Evolutionary conservation across 2,329 filamentous ascomycete genomes (phyloP).

Genomic region (Penicillium digitatum): DNA sequence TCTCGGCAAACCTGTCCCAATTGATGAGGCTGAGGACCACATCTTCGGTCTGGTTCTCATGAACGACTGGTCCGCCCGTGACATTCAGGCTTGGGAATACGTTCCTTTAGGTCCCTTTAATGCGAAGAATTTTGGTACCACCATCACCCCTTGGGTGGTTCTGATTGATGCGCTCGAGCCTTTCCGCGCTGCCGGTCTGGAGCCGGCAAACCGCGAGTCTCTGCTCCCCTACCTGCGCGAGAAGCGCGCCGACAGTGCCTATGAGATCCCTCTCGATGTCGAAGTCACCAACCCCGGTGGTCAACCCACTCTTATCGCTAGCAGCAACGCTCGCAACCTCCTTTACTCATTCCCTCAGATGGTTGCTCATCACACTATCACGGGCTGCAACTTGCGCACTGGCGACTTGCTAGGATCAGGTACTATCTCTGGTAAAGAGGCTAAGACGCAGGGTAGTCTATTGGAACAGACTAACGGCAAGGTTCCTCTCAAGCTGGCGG

Average conservation of each 20-base stretch:
- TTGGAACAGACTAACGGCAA: conserved; percentile 72
- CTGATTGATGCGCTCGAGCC: conserved; percentile 70
- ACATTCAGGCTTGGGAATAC: conserved; percentile 82
- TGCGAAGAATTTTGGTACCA: conserved; percentile 76
- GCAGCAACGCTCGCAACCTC: conserved; percentile 61
- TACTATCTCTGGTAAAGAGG: conserved; percentile 65
- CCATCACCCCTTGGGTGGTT: conserved; percentile 75
- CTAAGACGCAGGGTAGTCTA: conserved; percentile 62
- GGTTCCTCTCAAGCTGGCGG: conserved; percentile 56
- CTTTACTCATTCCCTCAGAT: conserved; percentile 83
- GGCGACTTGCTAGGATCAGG: conserved; percentile 75
- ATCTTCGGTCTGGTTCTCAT: conserved; percentile 77
- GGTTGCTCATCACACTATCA: conserved; percentile 73
- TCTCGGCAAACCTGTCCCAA: conserved; percentile 60
- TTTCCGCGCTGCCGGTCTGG: conserved; percentile 55
- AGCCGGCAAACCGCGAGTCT: conserved; percentile 50
- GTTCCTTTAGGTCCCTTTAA: conserved; percentile 79
- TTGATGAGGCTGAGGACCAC: conserved; percentile 63
- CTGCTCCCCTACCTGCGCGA: conserved; percentile 64
- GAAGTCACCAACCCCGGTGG: conserved; percentile 49
- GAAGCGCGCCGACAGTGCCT: conserved; percentile 54
- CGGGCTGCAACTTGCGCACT: conserved; percentile 68
- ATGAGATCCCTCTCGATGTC: conserved; percentile 66
- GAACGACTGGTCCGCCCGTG: conserved; percentile 83
- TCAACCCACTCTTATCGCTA: conserved; percentile 55